These are phyloP conservation scores for Aspergillus sp. DNA, from an alignment of 2,329 filamentous ascomycete species.

Conservation along the genomic window DNA sequence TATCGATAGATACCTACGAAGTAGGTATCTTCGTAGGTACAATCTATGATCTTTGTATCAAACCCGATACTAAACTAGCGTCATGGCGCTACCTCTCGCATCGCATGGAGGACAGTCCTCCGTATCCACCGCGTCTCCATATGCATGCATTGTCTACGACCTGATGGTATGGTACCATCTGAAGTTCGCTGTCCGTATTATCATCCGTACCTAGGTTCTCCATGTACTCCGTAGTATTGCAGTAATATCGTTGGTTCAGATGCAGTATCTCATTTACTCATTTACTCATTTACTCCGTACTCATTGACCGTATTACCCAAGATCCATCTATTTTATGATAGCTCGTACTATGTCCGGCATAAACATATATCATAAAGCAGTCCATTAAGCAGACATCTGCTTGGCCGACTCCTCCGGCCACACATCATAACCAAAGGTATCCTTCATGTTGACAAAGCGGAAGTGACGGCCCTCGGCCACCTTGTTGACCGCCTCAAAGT, in stretches of 20 bases:
- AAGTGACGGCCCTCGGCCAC: conserved; percentile 65
- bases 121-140: conserved; percentile 8
- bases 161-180: not conserved
- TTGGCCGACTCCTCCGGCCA: conserved; percentile 58
- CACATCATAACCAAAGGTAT: conserved; percentile 72
- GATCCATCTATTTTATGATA: conserved; percentile 3
- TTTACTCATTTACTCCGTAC: too few species aligned
- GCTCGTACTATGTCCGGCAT: conserved; percentile 18
- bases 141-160: conserved; percentile 3
- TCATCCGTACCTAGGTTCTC: too few species aligned
- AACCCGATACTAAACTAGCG: not conserved
- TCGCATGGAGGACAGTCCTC: conserved; percentile 23
- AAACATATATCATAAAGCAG: conserved; percentile 5
- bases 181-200: too few species aligned
- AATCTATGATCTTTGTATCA: too few species aligned
- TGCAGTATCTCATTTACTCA: too few species aligned
- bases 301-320: not conserved
- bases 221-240: too few species aligned
- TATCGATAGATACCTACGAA: too few species aligned
- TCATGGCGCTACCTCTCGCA: not conserved
- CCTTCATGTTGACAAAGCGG: conserved; percentile 79
- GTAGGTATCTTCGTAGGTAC: too few species aligned
- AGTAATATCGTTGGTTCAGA: too few species aligned
- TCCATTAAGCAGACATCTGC: conserved; percentile 28
- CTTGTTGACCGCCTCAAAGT: conserved; percentile 59